These are phyloP conservation scores for Macadamia tetraphylla DNA, from an alignment of 164 flowering plant genomes.

Conservation along the genomic window DNA sequence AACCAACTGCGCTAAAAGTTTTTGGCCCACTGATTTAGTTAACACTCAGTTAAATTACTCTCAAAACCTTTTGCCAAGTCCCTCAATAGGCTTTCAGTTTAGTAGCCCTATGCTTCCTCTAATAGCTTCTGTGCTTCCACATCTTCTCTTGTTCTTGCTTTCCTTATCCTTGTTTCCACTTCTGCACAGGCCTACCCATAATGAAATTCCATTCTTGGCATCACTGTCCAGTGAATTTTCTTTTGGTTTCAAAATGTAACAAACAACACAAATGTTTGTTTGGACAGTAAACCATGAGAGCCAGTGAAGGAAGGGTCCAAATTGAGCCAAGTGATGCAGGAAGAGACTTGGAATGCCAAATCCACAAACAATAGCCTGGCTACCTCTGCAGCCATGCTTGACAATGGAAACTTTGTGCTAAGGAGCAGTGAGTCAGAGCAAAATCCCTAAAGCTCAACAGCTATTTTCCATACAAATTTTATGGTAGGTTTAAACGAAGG, in stretches of 20 bases:
- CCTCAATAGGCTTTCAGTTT: too few species aligned
- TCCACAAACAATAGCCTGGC: background rate
- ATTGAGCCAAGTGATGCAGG: background rate
- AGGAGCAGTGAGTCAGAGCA: too few species aligned
- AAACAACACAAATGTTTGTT: background rate
- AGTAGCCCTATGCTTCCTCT: background rate
- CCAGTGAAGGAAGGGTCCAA: background rate
- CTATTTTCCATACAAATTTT: too few species aligned
- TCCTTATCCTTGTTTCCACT: background rate
- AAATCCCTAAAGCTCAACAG: too few species aligned
- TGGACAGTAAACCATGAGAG: background rate
- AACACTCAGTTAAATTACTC: too few species aligned
- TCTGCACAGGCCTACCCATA: background rate
- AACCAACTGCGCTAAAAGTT: too few species aligned
- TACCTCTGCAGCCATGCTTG: constrained; percentile 9
- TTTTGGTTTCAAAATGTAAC: background rate
- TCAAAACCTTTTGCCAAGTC: too few species aligned
- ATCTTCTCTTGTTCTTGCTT: background rate
- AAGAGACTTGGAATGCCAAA: too few species aligned
- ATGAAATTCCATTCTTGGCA: background rate
- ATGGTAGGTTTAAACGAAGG: constrained; percentile 3
- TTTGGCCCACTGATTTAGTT: too few species aligned
- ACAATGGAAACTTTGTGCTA: constrained; percentile 12
- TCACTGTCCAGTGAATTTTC: background rate
- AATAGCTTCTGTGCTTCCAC: background rate